phyloP scores from a whole-genome alignment of 2,329 filamentous ascomycete genomes.

The Septoria linicola region DNA sequence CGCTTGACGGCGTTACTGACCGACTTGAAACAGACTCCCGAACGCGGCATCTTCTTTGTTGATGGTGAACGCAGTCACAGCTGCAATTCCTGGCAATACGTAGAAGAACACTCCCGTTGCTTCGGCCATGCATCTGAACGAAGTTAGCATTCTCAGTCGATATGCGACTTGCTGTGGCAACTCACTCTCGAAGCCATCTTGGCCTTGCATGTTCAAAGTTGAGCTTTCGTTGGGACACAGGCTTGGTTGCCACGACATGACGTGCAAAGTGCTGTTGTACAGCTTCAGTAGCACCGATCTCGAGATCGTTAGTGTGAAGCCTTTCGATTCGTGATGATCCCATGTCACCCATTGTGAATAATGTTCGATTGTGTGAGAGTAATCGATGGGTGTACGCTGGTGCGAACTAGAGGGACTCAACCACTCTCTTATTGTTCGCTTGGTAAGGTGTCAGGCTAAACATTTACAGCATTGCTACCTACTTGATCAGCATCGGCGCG shows the following conservation, averaged over 20 bases:
- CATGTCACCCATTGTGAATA: background rate
- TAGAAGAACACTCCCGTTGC: constrained; percentile 56
- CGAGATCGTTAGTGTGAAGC: constrained; percentile 38
- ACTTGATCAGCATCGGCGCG: background rate
- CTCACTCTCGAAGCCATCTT: constrained; percentile 53
- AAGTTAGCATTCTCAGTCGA: background rate
- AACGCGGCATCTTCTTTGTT: constrained; percentile 46
- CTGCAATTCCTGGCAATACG: constrained; percentile 53
- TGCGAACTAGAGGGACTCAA: background rate
- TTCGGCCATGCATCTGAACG: constrained; percentile 49
- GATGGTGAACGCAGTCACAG: constrained; percentile 52
- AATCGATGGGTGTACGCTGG: background rate
- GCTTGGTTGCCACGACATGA: constrained; percentile 51
- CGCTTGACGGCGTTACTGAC: too few relatives aligned
- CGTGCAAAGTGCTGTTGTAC: constrained; percentile 52
- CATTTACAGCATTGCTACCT: background rate
- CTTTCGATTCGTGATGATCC: background rate
- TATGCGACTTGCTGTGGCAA: background rate
- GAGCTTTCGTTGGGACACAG: constrained; percentile 55
- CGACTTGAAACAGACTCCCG: constrained; percentile 57
- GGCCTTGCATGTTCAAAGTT: constrained; percentile 56
- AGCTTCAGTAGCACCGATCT: constrained; percentile 56
- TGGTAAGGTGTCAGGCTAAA: background rate
- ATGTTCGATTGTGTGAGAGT: background rate
- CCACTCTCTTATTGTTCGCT: background rate